Base-by-base conservation (phyloP, 2,329 filamentous ascomycete genomes). In the Pestalotiopsis fici region DNA sequence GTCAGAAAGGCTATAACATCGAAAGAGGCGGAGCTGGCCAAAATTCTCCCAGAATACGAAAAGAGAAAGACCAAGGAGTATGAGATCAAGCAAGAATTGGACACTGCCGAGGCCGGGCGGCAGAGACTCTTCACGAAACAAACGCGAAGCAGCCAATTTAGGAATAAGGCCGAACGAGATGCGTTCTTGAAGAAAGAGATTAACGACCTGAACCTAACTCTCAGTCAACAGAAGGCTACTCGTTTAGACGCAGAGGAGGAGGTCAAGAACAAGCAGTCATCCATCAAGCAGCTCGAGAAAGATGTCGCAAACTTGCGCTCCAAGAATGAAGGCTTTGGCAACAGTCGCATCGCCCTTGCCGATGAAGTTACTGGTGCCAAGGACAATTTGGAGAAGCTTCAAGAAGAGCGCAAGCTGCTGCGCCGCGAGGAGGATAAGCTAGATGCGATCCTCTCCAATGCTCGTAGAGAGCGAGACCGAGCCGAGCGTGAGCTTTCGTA, bases 61-160 rank as follows among this genome's bases (percentile, higher is more conserved):
- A 84, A 88, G 68, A 90, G 90, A 71, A 94, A 91, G 77, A 85
- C 89, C 64, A 87, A 93, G 68, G 96, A 98, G 76, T 86, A 87
- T 18, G 86, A 88, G 18, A 83, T 93, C 31, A 91, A 90, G 74
- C 85, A 90, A 66, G 89, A 92, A 68, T 85, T 98, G 12, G 91
- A 94, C 59, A 86, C 92, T 62, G 92, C 92, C 0, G 92, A 97
- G 74, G 91, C 91, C 7, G 87, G 88, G 4, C 87, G 93, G 55
- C 90, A 92, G 71, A 90, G 95, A 47, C 87, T 99, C 7, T 93
- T 97, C 76, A 93, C 93, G 63, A 99, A 99, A 79, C 95, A 99
- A 80, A 94, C 92, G 56, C 91, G 95, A 59, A 94, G 92, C 71
- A 91, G 92, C 21, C 92, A 94, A 69, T 99, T 97, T 79, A 92